Evolutionary conservation across 768 basidiomycete species (phyloP).

Genomic region (Mycena galopus): DNA sequence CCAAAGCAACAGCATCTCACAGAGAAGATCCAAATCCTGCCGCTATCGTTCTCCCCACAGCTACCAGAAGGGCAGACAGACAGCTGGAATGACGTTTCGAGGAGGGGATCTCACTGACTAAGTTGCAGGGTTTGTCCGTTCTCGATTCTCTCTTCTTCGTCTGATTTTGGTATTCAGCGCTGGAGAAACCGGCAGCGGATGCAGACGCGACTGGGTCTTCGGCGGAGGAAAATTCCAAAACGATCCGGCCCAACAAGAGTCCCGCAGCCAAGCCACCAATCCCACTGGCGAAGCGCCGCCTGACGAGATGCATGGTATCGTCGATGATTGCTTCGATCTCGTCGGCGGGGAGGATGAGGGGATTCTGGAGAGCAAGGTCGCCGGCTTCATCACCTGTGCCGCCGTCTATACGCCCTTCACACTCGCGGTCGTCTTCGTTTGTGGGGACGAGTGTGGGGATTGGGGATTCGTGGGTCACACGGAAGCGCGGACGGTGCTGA

Average conservation of each 20-base stretch:
- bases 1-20: constrained; percentile 50
- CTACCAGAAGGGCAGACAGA: constrained; percentile 90
- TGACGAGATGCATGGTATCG: constrained; percentile 72
- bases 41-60: constrained; percentile 74
- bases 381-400: constrained; percentile 68
- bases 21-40: constrained; percentile 72
- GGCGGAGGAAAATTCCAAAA: constrained; percentile 82
- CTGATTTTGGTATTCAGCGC: constrained; percentile 52
- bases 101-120: constrained; percentile 90
- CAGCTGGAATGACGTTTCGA: constrained; percentile 99
- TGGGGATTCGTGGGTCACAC: constrained; percentile 76
- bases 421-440: constrained; percentile 73
- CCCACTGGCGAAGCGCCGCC: constrained; percentile 73
- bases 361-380: constrained; percentile 80
- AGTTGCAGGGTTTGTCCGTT: constrained; percentile 70
- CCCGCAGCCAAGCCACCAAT: constrained; percentile 67
- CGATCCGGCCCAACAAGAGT: constrained; percentile 82
- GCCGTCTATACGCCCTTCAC: constrained; percentile 45
- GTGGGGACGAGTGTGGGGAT: constrained; percentile 55
- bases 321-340: constrained; percentile 94
- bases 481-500: constrained; percentile 68
- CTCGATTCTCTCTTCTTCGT: background rate
- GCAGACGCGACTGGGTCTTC: constrained; percentile 60
- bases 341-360: constrained; percentile 82
- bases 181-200: constrained; percentile 71